A percentile compares a stretch with the other conserved stretches of the same genome.
phyloP scores from a whole-genome alignment of 2,329 filamentous ascomycete species.

The Aspergillus glaucus region DNA sequence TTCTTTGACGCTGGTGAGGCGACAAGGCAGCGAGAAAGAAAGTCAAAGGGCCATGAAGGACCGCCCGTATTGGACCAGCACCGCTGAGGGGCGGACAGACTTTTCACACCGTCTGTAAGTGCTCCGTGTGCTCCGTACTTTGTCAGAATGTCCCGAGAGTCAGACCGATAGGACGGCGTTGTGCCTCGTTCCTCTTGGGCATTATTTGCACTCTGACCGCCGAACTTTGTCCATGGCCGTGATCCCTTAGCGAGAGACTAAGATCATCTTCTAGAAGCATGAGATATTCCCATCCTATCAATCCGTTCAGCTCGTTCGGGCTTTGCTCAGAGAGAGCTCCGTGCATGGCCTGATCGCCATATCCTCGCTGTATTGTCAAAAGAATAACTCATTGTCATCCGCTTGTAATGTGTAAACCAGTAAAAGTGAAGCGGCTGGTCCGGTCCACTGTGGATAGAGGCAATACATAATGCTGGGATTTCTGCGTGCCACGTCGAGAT shows the following conservation, averaged over 20 bases:
- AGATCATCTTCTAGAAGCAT: neutral
- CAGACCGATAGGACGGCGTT: too few relatives aligned
- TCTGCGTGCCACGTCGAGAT: slow-evolving; percentile 20
- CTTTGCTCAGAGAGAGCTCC: neutral
- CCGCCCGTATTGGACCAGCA: neutral
- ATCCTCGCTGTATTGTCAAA: neutral
- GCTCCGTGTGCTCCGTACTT: too few relatives aligned
- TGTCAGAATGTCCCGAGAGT: too few relatives aligned
- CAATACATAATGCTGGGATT: slow-evolving; percentile 3
- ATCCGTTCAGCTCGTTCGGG: too few relatives aligned
- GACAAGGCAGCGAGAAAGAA: too few relatives aligned
- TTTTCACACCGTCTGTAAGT: neutral
- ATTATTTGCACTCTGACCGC: too few relatives aligned
- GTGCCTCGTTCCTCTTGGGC: too few relatives aligned
- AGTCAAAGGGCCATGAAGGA: too few relatives aligned
- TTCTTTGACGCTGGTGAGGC: too few relatives aligned
- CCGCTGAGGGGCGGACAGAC: neutral
- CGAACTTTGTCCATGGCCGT: too few relatives aligned
- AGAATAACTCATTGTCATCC: neutral
- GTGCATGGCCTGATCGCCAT: neutral
- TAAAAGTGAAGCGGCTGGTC: slow-evolving; percentile 15
- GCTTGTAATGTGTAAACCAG: neutral
- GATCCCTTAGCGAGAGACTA: neutral
- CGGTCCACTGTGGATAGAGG: slow-evolving; percentile 6
- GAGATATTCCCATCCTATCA: neutral